A percentile compares a stretch with the other conserved stretches of the same genome.
These are phyloP conservation scores for Coprinopsis marcescibilis DNA, from an alignment of 768 basidiomycete genomes.

Conservation along the genomic window DNA sequence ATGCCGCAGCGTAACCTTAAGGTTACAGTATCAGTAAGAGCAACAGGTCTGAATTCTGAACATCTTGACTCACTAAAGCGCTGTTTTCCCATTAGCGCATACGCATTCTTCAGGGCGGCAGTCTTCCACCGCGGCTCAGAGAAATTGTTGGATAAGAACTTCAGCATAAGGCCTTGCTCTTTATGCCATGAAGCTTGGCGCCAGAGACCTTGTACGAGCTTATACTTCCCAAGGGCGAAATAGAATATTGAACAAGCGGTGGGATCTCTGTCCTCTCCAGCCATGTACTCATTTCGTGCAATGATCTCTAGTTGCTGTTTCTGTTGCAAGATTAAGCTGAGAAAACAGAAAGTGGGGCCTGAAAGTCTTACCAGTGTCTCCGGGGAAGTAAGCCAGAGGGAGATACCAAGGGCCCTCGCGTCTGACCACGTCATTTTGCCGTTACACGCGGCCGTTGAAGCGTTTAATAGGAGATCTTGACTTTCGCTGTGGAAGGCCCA, in stretches of 20 bases:
- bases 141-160: constrained; percentile 91
- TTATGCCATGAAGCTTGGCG: constrained; percentile 91
- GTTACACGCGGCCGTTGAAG: constrained; percentile 65
- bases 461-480: constrained; percentile 74
- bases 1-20: constrained; percentile 95
- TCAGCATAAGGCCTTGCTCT: constrained; percentile 85
- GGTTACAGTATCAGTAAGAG: constrained; percentile 7
- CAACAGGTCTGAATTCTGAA: background rate
- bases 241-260: constrained; percentile 87
- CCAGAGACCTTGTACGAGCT: constrained; percentile 93
- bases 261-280: constrained; percentile 82
- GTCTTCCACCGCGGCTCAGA: constrained; percentile 78
- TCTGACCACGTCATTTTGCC: constrained; percentile 90
- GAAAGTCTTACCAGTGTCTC: constrained; percentile 64
- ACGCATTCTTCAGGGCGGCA: constrained; percentile 95
- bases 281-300: constrained; percentile 91
- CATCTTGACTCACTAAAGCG: constrained; percentile 65
- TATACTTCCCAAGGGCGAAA: constrained; percentile 89
- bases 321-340: constrained; percentile 31
- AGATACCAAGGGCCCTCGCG: constrained; percentile 79
- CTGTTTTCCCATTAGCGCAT: constrained; percentile 82
- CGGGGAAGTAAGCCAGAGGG: constrained; percentile 78
- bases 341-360: background rate
- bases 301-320: constrained; percentile 78
- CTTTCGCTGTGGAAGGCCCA: constrained; percentile 98